A percentile compares a stretch with the other conserved stretches of the same genome.
phyloP scores from a whole-genome alignment of 768 basidiomycete genomes.

The Suillus brevipes region DNA sequence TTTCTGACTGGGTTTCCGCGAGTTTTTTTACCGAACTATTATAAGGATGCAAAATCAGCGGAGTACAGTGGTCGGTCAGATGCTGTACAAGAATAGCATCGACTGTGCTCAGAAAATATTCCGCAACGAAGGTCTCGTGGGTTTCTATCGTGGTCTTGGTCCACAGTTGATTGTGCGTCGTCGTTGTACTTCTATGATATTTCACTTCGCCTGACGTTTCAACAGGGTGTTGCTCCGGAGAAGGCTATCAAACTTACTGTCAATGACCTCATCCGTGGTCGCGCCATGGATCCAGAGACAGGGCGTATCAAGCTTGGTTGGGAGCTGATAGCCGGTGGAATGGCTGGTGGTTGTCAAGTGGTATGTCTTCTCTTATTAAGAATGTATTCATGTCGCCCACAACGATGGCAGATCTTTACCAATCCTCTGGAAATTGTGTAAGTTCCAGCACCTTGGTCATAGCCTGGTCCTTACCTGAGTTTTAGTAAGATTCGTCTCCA shows the following conservation, averaged over 20 bases:
- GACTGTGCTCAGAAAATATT: constrained; percentile 95
- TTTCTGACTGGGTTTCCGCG: background rate
- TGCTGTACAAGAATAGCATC: constrained; percentile 93
- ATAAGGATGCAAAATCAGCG: constrained; percentile 96
- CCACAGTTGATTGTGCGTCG: constrained; percentile 83
- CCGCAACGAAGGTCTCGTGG: constrained; percentile 87
- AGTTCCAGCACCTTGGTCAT: constrained; percentile 22
- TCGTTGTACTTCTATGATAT: background rate
- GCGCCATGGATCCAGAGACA: constrained; percentile 91
- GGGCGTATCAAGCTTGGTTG: constrained; percentile 89
- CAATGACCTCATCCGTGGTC: constrained; percentile 85
- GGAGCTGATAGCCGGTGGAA: constrained; percentile 91
- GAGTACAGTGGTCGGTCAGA: constrained; percentile 92
- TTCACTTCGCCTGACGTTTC: constrained; percentile 11
- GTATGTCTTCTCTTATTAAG: constrained; percentile 50
- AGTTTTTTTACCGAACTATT: constrained; percentile 10
- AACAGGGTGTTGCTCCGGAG: constrained; percentile 90
- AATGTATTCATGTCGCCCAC: constrained; percentile 11
- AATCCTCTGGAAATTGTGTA: constrained; percentile 97
- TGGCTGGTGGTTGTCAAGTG: constrained; percentile 97
- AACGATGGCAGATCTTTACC: constrained; percentile 75
- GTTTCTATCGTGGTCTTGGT: constrained; percentile 96
- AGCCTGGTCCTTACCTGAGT: constrained; percentile 3
- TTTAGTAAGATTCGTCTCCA: constrained; percentile 89
- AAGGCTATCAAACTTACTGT: constrained; percentile 98